phyloP scores from a whole-genome alignment of 2,329 filamentous ascomycete genomes.

The Penicillium sp. region DNA sequence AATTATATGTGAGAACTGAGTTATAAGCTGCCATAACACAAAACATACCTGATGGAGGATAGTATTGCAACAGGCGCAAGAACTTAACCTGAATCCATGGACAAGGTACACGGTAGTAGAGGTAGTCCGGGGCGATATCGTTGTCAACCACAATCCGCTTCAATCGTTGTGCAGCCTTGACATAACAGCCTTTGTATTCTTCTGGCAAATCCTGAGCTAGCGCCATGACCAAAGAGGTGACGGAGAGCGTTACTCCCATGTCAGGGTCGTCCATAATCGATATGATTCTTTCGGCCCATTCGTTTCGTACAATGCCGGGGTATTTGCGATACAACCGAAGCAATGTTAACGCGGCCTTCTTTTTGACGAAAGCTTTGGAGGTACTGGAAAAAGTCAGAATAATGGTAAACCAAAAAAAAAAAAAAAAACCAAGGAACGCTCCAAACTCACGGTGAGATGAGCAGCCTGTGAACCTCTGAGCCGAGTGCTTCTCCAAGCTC shows the following conservation, averaged over 20 bases:
- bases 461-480: conserved; percentile 82
- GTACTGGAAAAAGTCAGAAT: conserved; percentile 47
- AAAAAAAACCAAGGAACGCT: conserved; percentile 34
- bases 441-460: conserved; percentile 82
- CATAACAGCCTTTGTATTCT: conserved; percentile 88
- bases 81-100: conserved; percentile 98
- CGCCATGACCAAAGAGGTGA: conserved; percentile 93
- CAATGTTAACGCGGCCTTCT: conserved; percentile 93
- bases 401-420: too few species aligned
- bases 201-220: conserved; percentile 92
- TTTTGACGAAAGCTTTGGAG: conserved; percentile 98
- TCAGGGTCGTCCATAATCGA: conserved; percentile 98
- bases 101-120: conserved; percentile 99
- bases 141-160: conserved; percentile 89
- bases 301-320: conserved; percentile 86
- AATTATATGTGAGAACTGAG: not conserved
- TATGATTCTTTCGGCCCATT: conserved; percentile 97
- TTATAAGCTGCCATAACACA: not conserved
- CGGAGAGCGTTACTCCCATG: conserved; percentile 88
- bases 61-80: conserved; percentile 87
- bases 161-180: conserved; percentile 84
- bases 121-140: conserved; percentile 84
- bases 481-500: conserved; percentile 97
- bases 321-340: conserved; percentile 92
- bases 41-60: conserved; percentile 77